These are phyloP conservation scores for Claviceps monticola DNA, from an alignment of 2,329 filamentous ascomycete genomes.

Conservation along the genomic window DNA sequence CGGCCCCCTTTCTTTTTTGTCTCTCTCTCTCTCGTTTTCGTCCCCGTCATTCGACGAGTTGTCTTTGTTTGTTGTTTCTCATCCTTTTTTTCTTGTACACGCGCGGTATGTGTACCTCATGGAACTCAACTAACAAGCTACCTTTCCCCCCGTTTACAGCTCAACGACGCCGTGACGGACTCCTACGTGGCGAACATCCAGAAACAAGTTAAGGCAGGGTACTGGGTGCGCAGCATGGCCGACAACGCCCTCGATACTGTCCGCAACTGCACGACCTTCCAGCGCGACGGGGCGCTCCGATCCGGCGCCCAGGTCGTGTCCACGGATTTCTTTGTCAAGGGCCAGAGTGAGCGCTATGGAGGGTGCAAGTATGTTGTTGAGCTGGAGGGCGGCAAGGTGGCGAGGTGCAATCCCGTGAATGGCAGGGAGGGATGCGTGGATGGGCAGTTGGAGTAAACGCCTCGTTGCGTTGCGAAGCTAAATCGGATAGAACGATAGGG, in stretches of 20 bases:
- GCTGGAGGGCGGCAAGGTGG: constrained; percentile 12
- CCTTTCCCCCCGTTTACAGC: constrained; percentile 11
- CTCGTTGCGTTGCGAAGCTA: too few species aligned
- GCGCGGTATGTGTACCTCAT: neutral
- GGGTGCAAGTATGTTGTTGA: constrained; percentile 27
- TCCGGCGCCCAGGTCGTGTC: constrained; percentile 36
- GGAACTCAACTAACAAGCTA: neutral
- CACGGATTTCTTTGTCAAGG: constrained; percentile 33
- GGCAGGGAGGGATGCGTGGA: constrained; percentile 9
- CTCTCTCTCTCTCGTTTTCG: neutral
- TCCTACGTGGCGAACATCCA: constrained; percentile 26
- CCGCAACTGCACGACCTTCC: constrained; percentile 20
- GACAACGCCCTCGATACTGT: constrained; percentile 32
- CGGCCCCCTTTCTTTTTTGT: neutral
- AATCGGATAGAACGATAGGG: too few species aligned
- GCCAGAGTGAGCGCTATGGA: constrained; percentile 29
- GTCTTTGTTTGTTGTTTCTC: too few species aligned
- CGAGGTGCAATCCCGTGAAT: constrained; percentile 20
- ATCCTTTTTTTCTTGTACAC: too few species aligned
- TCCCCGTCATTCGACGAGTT: too few species aligned
- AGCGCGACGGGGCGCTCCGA: constrained; percentile 18
- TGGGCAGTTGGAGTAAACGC: constrained; percentile 3
- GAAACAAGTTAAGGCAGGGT: constrained; percentile 28
- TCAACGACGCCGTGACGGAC: constrained; percentile 26
- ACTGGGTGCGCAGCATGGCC: constrained; percentile 34